A percentile compares a stretch with the other conserved stretches of the same genome.
phyloP scores from a whole-genome alignment of 2,329 filamentous ascomycete species.

The Aspergillus sp. region DNA sequence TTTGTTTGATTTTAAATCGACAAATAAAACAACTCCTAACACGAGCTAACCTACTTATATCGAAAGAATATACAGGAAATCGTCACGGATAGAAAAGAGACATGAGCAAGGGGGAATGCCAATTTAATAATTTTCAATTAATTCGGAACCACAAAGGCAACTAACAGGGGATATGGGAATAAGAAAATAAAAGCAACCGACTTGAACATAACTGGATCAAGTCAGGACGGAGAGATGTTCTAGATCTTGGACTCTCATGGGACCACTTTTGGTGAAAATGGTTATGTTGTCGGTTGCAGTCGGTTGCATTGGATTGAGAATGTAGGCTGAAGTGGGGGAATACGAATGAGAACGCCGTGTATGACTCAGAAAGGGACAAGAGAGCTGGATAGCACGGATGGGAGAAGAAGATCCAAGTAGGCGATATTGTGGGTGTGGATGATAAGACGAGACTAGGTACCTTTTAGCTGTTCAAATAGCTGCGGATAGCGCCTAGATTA shows the following conservation, averaged over 20 bases:
- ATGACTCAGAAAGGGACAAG: slow-evolving; percentile 4
- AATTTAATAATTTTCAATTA: slow-evolving; percentile 24
- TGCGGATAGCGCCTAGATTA: slow-evolving; percentile 45
- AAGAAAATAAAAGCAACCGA: neutral
- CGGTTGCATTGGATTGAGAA: neutral
- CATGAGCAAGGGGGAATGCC: slow-evolving; percentile 8
- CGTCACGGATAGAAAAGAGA: neutral
- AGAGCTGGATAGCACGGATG: slow-evolving; percentile 10
- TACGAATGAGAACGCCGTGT: slow-evolving; percentile 10
- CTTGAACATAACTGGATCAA: neutral
- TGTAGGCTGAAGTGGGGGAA: neutral
- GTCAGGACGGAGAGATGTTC: neutral
- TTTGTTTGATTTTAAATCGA: slow-evolving; percentile 6
- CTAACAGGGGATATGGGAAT: neutral
- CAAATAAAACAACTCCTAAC: neutral
- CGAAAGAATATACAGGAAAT: slow-evolving; percentile 18
- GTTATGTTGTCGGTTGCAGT: neutral
- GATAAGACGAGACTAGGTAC: neutral
- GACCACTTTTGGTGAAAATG: neutral
- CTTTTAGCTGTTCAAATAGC: slow-evolving; percentile 49
- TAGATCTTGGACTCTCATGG: neutral
- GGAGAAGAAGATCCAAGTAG: neutral
- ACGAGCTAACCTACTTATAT: slow-evolving; percentile 6
- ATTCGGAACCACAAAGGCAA: slow-evolving; percentile 11
- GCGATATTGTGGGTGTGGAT: slow-evolving; percentile 4